Percentiles rank a stretch among this genome's conserved stretches.
phyloP scores from a whole-genome alignment of 2,329 filamentous ascomycete species.

The Penicillium sp. region DNA sequence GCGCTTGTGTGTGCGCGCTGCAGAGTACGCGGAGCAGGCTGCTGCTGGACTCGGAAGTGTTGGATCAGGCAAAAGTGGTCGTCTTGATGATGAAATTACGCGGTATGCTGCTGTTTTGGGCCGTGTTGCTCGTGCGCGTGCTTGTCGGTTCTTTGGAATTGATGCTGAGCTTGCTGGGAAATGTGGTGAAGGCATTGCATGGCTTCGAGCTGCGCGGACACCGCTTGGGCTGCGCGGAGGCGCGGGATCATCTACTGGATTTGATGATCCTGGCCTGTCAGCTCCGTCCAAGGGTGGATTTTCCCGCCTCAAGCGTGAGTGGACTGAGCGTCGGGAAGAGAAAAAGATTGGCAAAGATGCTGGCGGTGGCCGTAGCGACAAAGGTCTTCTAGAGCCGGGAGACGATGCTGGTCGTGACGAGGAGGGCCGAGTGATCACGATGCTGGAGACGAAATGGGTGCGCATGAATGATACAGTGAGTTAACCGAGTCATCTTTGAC shows the following conservation, averaged over 20 bases:
- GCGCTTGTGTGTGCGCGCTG: constrained; percentile 80
- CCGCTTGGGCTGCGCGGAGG: constrained; percentile 66
- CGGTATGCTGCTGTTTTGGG: constrained; percentile 76
- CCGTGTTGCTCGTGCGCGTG: constrained; percentile 75
- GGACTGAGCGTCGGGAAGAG: constrained; percentile 77
- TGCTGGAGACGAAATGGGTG: constrained; percentile 85
- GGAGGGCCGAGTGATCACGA: constrained; percentile 80
- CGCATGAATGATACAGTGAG: constrained; percentile 89
- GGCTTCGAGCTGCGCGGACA: constrained; percentile 74
- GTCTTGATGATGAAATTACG: constrained; percentile 64
- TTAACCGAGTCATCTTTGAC: constrained; percentile 2
- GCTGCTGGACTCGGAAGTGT: constrained; percentile 50
- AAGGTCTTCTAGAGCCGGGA: constrained; percentile 50
- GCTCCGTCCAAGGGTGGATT: constrained; percentile 28
- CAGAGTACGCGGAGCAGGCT: constrained; percentile 81
- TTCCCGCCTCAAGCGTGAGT: constrained; percentile 68
- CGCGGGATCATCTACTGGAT: constrained; percentile 2
- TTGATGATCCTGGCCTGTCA: constrained; percentile 1
- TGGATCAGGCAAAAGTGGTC: constrained; percentile 20
- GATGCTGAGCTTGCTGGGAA: constrained; percentile 82
- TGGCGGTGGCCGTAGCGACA: constrained; percentile 32
- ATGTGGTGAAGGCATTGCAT: constrained; percentile 81
- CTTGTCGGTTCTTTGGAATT: constrained; percentile 86
- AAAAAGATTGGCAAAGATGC: constrained; percentile 69
- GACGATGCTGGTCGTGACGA: constrained; percentile 81